These are phyloP conservation scores for Dalbergia cultrata DNA, from an alignment of 306 rosid genomes.

Conservation along the genomic window DNA sequence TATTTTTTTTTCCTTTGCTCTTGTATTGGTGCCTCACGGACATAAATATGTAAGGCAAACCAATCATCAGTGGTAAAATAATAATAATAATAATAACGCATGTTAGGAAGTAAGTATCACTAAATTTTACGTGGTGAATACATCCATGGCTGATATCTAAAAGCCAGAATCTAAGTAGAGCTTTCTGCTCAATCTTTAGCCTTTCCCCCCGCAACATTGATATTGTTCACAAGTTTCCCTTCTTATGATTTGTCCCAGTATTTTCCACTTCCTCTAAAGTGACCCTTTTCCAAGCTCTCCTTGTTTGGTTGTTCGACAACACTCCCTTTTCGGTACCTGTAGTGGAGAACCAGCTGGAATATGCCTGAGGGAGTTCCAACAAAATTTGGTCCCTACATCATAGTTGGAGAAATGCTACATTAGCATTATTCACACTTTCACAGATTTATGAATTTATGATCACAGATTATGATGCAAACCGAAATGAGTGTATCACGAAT, in stretches of 20 bases:
- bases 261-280: slow-evolving; percentile 40
- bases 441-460: neutral
- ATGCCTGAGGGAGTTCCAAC: slow-evolving; percentile 72
- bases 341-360: slow-evolving; percentile 70
- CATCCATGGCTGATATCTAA: slow-evolving; percentile 11
- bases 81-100: slow-evolving; percentile 1
- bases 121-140: slow-evolving; percentile 19
- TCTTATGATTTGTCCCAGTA: slow-evolving; percentile 42
- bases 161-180: slow-evolving; percentile 35
- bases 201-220: slow-evolving; percentile 7
- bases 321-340: slow-evolving; percentile 64
- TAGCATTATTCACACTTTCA: no score
- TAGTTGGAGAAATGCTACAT: neutral
- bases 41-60: neutral
- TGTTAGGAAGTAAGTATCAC: neutral
- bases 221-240: slow-evolving; percentile 42
- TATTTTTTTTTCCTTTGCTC: neutral
- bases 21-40: neutral
- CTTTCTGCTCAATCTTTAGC: slow-evolving; percentile 21
- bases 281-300: slow-evolving; percentile 53
- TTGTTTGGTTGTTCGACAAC: slow-evolving; percentile 49
- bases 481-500: slow-evolving; percentile 72
- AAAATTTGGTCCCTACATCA: slow-evolving; percentile 76
- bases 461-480: slow-evolving; percentile 52
- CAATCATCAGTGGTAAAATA: no score